Conservation (phyloP, 768 basidiomycete species). For the Tremella fuciformis region DNA sequence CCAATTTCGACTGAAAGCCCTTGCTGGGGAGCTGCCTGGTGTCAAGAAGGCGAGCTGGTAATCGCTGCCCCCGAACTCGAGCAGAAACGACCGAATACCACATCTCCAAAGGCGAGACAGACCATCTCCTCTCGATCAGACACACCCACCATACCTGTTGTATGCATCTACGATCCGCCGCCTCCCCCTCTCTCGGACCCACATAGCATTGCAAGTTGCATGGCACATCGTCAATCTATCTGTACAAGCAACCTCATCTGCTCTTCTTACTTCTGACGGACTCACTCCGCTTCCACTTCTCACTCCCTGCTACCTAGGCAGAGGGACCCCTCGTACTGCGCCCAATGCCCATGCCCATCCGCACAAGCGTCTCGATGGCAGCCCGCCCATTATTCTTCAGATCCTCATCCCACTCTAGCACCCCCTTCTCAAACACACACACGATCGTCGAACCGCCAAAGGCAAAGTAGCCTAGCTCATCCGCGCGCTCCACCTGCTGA, state of each 20-base stretch:
- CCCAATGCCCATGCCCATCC: slow-evolving; percentile 83
- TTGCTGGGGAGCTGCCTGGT: slow-evolving; percentile 76
- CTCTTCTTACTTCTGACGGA: too few species aligned
- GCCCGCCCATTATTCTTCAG: slow-evolving; percentile 76
- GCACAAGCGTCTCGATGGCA: slow-evolving; percentile 83
- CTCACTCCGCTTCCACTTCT: too few species aligned
- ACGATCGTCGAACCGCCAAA: slow-evolving; percentile 96
- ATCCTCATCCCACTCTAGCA: slow-evolving; percentile 88
- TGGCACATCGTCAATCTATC: too few species aligned
- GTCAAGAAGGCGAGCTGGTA: slow-evolving; percentile 92
- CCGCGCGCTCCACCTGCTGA: slow-evolving; percentile 70
- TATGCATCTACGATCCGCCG: too few species aligned
- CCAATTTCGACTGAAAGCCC: slow-evolving; percentile 84
- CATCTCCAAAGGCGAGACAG: too few species aligned
- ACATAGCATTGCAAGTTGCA: too few species aligned
- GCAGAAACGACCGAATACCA: too few species aligned
- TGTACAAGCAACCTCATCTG: too few species aligned
- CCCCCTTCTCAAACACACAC: slow-evolving; percentile 78
- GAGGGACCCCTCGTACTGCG: not conserved
- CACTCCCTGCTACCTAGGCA: too few species aligned
- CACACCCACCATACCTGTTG: too few species aligned
- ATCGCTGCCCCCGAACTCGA: not conserved
- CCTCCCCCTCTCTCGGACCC: too few species aligned
- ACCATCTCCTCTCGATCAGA: too few species aligned
- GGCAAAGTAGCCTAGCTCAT: slow-evolving; percentile 92